Conservation (phyloP, 106 monocot species). For the Dendrobium officinale region DNA sequence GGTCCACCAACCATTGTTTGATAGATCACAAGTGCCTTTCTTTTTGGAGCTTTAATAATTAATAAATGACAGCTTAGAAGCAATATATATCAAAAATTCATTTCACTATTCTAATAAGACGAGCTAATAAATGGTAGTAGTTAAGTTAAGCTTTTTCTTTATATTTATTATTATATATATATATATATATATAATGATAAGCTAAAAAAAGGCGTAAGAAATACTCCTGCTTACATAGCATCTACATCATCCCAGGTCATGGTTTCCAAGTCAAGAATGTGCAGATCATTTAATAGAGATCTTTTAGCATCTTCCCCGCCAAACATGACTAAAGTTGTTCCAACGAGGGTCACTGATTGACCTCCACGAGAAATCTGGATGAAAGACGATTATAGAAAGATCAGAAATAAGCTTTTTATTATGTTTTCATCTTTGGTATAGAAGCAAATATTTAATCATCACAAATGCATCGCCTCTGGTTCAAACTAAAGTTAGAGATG, state of each 20-base stretch:
- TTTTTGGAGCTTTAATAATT: background rate
- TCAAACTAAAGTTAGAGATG: background rate
- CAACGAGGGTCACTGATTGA: conserved; percentile 90
- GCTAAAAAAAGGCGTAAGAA: background rate
- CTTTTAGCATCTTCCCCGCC: conserved; percentile 99
- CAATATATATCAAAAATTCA: background rate
- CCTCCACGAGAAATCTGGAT: conserved; percentile 91
- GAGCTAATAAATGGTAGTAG: background rate
- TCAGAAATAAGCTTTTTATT: background rate
- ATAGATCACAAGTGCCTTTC: background rate
- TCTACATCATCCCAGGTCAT: conserved; percentile 99
- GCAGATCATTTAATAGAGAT: conserved; percentile 88
- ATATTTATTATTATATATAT: background rate
- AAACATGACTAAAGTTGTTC: conserved; percentile 84
- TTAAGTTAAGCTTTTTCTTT: background rate
- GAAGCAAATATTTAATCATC: background rate
- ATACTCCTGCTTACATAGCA: conserved; percentile 61
- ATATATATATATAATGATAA: background rate
- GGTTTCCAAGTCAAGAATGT: conserved; percentile 97
- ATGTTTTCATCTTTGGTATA: background rate
- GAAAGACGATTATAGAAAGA: background rate
- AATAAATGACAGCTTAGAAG: background rate
- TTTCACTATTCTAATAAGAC: background rate
- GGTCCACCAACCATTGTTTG: background rate
- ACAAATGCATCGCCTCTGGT: background rate